Base-by-base conservation (phyloP, 2,329 filamentous ascomycete genomes). In the Apiospora arundinis region DNA sequence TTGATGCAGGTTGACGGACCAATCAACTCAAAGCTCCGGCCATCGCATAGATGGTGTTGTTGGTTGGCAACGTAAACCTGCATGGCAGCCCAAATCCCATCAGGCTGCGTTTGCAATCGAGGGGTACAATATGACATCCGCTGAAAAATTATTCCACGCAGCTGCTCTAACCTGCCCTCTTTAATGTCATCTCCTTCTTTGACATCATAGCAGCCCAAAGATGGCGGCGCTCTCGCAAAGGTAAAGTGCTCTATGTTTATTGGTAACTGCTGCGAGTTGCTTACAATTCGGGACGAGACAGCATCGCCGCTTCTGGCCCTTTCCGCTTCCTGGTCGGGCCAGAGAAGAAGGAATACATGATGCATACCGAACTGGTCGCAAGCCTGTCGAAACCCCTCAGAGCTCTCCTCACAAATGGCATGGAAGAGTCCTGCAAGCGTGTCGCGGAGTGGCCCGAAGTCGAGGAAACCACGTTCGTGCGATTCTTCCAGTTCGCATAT, bases 401-500 rank as follows among this genome's bases (percentile, higher is more conserved):
- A 71, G 78, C 81, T 68, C 76, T 87, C 21, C 82, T 87, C 76
- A 84, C 83, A 74, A 83, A 83, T 56, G 77, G 82, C 32, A 85
- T 84, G 68, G 80, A 81, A 48, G 84, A 86, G 73, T 83, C 84
- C 3, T 80, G 79, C 80, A 83, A 56, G 79, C 12, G 81, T 14
- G 80, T 82, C 44, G 83, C 16, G 79, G 32, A 83, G 23, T 74
- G 85, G 71, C 83, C 85, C 68, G 83, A 86, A 5, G 80, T 85
- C 67, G 83, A 86, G 72, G 84, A 84, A 16, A 81, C 83, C 63
- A 86, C 85, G 1, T 87, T 87, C 72, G 78, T 83, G 40, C 82
- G 81, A 1, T 86, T 87, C 74, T 83, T 81, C 72, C 82, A 87
- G 73, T 87, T 83, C 79, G 84, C 84, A 16, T 87, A 87, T 71